These are phyloP conservation scores for Yarrowia yakushimensis DNA, from an alignment of 805 yeast genomes.

Conservation along the genomic window DNA sequence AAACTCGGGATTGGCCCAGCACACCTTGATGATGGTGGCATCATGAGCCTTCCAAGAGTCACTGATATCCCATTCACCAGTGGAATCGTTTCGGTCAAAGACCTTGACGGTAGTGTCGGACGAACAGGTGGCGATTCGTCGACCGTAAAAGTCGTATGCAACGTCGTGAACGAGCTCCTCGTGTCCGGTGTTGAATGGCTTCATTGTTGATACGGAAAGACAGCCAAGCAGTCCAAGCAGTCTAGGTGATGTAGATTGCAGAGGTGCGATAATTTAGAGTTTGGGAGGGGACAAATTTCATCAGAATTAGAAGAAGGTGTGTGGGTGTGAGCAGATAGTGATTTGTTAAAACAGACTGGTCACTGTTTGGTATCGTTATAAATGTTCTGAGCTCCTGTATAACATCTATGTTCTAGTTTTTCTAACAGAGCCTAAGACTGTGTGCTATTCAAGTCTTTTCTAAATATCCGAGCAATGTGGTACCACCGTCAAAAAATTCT, in stretches of 20 bases:
- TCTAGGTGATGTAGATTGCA: not conserved
- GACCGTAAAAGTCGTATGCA: conserved; percentile 85
- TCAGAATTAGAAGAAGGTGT: not conserved
- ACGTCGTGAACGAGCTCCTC: conserved; percentile 90
- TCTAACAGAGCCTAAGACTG: no score
- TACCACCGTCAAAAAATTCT: no score
- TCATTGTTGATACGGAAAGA: conserved; percentile 39
- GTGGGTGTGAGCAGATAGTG: not conserved
- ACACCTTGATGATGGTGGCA: conserved; percentile 72
- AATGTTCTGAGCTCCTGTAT: not conserved
- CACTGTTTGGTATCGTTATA: not conserved
- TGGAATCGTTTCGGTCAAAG: conserved; percentile 52
- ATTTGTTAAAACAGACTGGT: not conserved
- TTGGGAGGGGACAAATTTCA: not conserved
- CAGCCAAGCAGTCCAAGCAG: not conserved
- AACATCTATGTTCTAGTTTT: no score
- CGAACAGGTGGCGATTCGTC: conserved; percentile 88
- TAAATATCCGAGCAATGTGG: no score
- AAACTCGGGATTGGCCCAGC: conserved; percentile 94
- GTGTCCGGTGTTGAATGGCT: conserved; percentile 84
- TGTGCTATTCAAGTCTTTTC: no score
- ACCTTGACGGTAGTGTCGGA: conserved; percentile 92
- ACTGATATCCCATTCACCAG: conserved; percentile 67
- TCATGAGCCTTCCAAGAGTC: conserved; percentile 97
- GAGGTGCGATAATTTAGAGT: not conserved